Evolutionary conservation across 768 basidiomycete genomes (phyloP), one percentile per base, ranked within the genome.

Genomic region (Amanita phalloides): DNA sequence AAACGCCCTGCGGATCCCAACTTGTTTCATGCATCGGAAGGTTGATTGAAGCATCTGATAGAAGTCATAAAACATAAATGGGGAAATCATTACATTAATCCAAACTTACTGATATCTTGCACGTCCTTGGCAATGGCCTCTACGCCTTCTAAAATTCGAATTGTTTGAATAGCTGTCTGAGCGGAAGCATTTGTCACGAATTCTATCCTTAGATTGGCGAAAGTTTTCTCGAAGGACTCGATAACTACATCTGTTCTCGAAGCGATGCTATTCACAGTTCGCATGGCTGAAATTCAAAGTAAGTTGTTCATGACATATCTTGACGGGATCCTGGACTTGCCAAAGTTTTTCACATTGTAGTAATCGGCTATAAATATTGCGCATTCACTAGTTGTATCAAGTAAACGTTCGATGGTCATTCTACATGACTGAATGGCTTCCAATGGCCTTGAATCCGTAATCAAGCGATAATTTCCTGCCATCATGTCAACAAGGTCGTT

Each of bases 1-100:
- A 56, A 14, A 35, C 41, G 42, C 44, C 39, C 21, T 44, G 36
- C 1, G 52, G 43, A 30, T 56, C 51, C 53, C 57, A 56, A 33
- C 53, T 37, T 38, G 42, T 36, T 10, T 37, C 48, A 30, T 35
- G 53, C 28, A 56, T 17, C 2, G 55, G 55, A 6, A 56, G 53
- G 20, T 36, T 47, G 20, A 38, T n/a, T 3, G 45, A 17, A 33
- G 35, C 39, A 17, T 51, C 36, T 51, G 25, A 25, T 25, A 3
- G 21, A 38, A 20, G n/a, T 9, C 1, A 23, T n/a, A 11, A 1
- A 17, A 17, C 17, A 17, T 17, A 17, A 17, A 48, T 8, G 21
- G 13, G 21, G n/a, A 37, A 6, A 7, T 35, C 4, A 20, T 6
- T 14, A 36, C 10, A 6, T 8, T 33, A 38, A 48, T 11, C 4